These are phyloP conservation scores for Mortierella claussenii DNA, from an alignment of 192 early-diverging fungal species.

Conservation along the genomic window DNA sequence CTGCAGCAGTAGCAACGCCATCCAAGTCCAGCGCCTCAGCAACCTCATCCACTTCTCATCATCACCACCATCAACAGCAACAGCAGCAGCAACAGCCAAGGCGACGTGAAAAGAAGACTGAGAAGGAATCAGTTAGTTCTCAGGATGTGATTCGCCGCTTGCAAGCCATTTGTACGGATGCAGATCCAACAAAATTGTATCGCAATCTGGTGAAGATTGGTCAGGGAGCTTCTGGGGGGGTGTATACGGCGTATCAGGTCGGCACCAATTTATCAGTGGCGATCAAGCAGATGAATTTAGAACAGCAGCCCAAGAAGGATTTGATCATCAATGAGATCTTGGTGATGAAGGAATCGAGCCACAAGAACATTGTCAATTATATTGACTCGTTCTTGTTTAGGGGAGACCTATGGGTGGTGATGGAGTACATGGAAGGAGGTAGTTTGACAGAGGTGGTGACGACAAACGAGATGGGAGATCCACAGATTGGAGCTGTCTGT, in stretches of 20 bases:
- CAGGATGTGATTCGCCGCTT: slow-evolving; percentile 88
- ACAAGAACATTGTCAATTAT: slow-evolving; percentile 87
- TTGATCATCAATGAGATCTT: slow-evolving; percentile 94
- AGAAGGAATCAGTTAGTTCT: slow-evolving; percentile 56
- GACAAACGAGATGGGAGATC: slow-evolving; percentile 79
- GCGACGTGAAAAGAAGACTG: slow-evolving; percentile 63
- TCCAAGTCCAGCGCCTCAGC: slow-evolving; percentile 42
- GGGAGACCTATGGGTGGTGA: slow-evolving; percentile 89
- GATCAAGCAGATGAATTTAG: slow-evolving; percentile 97
- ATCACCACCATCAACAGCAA: slow-evolving; percentile 38
- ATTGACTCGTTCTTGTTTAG: slow-evolving; percentile 82
- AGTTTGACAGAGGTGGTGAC: slow-evolving; percentile 87
- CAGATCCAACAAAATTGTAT: slow-evolving; percentile 87
- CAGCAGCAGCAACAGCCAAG: no score
- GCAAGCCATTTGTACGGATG: slow-evolving; percentile 85
- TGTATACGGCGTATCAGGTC: slow-evolving; percentile 86
- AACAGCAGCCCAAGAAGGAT: slow-evolving; percentile 96
- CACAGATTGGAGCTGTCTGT: slow-evolving; percentile 86
- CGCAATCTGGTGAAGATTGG: slow-evolving; percentile 91
- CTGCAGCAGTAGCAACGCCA: slow-evolving; percentile 10
- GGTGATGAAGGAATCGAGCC: slow-evolving; percentile 86
- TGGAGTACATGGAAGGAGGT: slow-evolving; percentile 95
- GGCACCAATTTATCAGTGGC: slow-evolving; percentile 78
- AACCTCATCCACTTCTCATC: slow-evolving; percentile 39
- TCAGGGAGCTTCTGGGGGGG: slow-evolving; percentile 93